Conservation (phyloP, 2,329 filamentous ascomycete genomes). For the Dendrostoma leiphaemia region DNA sequence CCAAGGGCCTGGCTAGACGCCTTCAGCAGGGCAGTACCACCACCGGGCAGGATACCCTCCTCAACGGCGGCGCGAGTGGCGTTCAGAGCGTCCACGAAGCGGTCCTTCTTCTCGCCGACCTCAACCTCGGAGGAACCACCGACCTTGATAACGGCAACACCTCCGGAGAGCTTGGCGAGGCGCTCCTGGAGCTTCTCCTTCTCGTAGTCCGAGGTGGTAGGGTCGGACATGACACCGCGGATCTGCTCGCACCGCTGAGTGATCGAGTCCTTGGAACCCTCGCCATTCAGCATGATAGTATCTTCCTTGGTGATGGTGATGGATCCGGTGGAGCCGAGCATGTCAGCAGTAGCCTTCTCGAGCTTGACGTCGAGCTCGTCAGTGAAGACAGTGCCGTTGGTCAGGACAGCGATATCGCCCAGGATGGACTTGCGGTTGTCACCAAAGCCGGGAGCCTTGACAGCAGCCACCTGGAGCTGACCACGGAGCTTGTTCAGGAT, state of each 20-base stretch:
- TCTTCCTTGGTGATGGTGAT: constrained; percentile 99
- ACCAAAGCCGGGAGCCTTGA: constrained; percentile 98
- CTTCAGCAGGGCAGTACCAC: constrained; percentile 97
- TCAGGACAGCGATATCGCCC: constrained; percentile 91
- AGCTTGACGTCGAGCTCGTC: constrained; percentile 99
- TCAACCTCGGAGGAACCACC: constrained; percentile 97
- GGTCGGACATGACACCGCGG: constrained; percentile 91
- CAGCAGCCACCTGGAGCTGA: constrained; percentile 95
- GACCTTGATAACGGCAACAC: constrained; percentile 99
- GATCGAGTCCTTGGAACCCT: constrained; percentile 91
- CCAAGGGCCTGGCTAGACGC: constrained; percentile 85
- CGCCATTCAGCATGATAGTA: constrained; percentile 96
- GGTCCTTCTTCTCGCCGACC: constrained; percentile 99
- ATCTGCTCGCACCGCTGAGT: constrained; percentile 98
- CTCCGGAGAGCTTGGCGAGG: constrained; percentile 97
- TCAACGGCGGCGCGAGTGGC: constrained; percentile 97
- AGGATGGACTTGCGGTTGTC: constrained; percentile 99
- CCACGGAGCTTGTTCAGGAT: constrained; percentile 99
- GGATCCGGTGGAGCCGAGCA: constrained; percentile 94
- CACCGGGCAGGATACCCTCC: constrained; percentile 97
- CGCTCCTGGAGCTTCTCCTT: constrained; percentile 99
- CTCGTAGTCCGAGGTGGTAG: constrained; percentile 96
- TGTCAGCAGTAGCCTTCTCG: constrained; percentile 92
- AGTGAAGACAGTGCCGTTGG: constrained; percentile 95
- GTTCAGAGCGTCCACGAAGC: constrained; percentile 97